Base-by-base conservation (phyloP, 2,329 filamentous ascomycete genomes). In the Aspergillus terreus region DNA sequence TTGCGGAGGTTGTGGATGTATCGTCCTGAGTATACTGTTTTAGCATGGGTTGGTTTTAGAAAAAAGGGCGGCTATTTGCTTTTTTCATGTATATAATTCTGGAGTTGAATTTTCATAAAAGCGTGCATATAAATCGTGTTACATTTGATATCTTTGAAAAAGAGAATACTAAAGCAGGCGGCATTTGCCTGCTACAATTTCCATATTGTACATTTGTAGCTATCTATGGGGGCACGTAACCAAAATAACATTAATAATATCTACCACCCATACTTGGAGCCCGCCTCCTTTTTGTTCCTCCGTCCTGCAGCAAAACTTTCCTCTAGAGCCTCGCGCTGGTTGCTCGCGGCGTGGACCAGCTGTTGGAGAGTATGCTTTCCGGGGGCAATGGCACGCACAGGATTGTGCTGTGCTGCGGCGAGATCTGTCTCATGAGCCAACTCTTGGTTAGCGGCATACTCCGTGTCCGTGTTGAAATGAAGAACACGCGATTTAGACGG, bases 301-400 rank as follows among this genome's bases (percentile, higher is more conserved):
- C 82, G 85, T 5, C 90, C 89, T 59, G 85, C 78, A 17, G 90
- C 90, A 76, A 96, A 96, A 67, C 89, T 92, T 65, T 97, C 92
- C 72, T 96, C 91, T 59, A 96, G 75, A 2, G 90, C 91, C 10
- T 95, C 90, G 66, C 85, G 85, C 72, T 97, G 91, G 56, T 80
- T 88, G 59, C 84, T 84, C 23, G 89, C 92, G 55, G 87, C 87
- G 70, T 84, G 90, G 59, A 97, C 88, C 61, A 97, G 78, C 75
- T 96, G 91, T 65, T 86, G 85, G 69, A 97, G 77, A 63, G 82
- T 95, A 73, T 96, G 91, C 75, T 96, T 96, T 53, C 90, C 89
- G 3, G 91, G 88, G 21, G 89, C 85, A 66, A 96, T 87, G 2
- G 86, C 77, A 47, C 90, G 86, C 50, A 96, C 86, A 6, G 91